Percentiles rank a stretch among this genome's conserved stretches.
These are phyloP conservation scores for Pestalotiopsis sp. DNA, from an alignment of 2,329 filamentous ascomycete species.

Conservation along the genomic window DNA sequence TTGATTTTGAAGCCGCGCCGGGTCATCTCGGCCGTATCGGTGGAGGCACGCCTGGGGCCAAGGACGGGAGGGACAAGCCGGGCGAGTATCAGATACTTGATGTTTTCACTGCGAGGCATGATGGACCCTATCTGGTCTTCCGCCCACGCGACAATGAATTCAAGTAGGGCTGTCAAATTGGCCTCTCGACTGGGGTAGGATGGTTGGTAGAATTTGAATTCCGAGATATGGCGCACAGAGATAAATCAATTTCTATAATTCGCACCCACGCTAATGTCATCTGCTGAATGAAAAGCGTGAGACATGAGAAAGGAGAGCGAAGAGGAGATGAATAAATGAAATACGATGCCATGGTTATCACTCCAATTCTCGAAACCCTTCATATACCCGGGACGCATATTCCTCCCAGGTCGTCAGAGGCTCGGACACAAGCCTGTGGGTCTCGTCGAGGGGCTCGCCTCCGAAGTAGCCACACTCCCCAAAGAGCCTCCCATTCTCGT, in stretches of 20 bases:
- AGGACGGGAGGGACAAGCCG: not conserved
- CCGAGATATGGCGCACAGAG: too few species aligned
- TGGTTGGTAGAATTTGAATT: too few species aligned
- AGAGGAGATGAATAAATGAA: too few species aligned
- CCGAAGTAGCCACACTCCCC: constrained; percentile 53
- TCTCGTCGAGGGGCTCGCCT: constrained; percentile 40
- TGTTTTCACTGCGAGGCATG: not conserved
- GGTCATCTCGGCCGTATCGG: not conserved
- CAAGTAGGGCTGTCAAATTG: too few species aligned
- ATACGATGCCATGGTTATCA: not conserved
- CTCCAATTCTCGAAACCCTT: not conserved
- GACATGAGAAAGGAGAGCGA: too few species aligned
- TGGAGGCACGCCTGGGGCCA: not conserved
- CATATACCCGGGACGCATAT: constrained; percentile 32
- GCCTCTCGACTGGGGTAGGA: too few species aligned
- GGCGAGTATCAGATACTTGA: not conserved
- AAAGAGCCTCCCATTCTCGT: constrained; percentile 54
- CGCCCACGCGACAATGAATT: not conserved
- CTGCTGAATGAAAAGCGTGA: too few species aligned
- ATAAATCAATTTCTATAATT: too few species aligned
- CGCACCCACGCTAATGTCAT: too few species aligned
- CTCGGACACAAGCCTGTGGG: constrained; percentile 35
- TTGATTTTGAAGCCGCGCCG: constrained; percentile 14
- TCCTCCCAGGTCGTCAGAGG: constrained; percentile 43
- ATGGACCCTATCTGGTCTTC: not conserved